Base-by-base conservation (phyloP, 768 basidiomycete genomes). In the Neoboletus magnificus region DNA sequence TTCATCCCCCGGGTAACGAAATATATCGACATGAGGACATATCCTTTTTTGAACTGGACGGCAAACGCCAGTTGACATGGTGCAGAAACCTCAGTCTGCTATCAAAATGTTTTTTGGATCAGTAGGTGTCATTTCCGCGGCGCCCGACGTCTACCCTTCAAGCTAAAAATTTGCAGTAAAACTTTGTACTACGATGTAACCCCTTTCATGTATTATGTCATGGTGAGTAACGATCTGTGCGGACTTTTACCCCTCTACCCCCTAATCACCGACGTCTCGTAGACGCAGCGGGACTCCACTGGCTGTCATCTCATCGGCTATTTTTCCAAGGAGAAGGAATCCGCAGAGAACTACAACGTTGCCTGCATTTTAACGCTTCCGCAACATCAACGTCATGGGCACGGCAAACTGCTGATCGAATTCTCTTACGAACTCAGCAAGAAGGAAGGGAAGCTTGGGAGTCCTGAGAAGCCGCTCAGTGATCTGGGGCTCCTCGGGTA, bases 171-270 rank as follows among this genome's bases (percentile, higher is more conserved):
- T 51, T 57, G 48, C 66, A 93, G 91, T 77, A 99, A 99, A 79
- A 98, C 96, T 16, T 78, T 99, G 60, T 98, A 99, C 76, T 99
- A 98, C 76, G 97, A 99, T 76, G 96, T 98, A 64, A 98, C 98
- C 56, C 97, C 97, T 3, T 99, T 99, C 79, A 84, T 99, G 82
- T 99, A 94, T 80, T 99, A 99, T 80, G 90, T 95, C 73, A 95
- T 99, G 95, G 93, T 91, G 63, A 63, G 82, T 67, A 27, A 35
- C 56, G 52, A 51, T 41, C 2, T 12, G 40, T 22, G 23, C 40
- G 32, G 46, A 25, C 52, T 45, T 48, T 54, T 55, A 20, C 36
- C 43, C 55, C 44, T 54, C 62, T 58, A 64, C 29, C 50, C 27
- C 57, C 48, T 35, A 33, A 58, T 55, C 52, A 22, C 48, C 55